phyloP scores from a whole-genome alignment of 2,329 filamentous ascomycete species.

The Lachnellula arida region DNA sequence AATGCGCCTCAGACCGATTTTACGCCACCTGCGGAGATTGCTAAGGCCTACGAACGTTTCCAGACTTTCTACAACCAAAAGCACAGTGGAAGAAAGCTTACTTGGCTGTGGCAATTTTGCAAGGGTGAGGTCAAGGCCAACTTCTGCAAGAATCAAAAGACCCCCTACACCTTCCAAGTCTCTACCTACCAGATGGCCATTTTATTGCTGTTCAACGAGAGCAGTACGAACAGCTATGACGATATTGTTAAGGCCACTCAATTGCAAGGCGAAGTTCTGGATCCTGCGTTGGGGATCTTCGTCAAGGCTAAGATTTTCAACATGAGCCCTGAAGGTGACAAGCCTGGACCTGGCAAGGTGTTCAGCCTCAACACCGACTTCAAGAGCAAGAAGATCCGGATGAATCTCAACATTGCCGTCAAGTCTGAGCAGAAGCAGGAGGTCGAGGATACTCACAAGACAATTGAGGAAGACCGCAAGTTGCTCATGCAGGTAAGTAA shows the following conservation, averaged over 20 bases:
- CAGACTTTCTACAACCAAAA: slow-evolving; percentile 90
- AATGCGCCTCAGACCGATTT: slow-evolving; percentile 84
- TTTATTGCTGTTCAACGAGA: slow-evolving; percentile 89
- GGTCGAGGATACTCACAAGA: slow-evolving; percentile 97
- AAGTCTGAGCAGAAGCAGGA: slow-evolving; percentile 96
- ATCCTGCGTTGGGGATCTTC: slow-evolving; percentile 80
- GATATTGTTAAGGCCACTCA: slow-evolving; percentile 81
- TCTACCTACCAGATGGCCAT: slow-evolving; percentile 98
- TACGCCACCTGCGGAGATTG: slow-evolving; percentile 77
- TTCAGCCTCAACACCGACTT: slow-evolving; percentile 91
- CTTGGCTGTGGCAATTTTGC: slow-evolving; percentile 97
- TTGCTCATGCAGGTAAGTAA: slow-evolving; percentile 85
- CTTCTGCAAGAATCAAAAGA: slow-evolving; percentile 84
- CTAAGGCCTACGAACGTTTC: slow-evolving; percentile 85
- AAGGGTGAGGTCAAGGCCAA: slow-evolving; percentile 95
- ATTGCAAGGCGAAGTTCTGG: slow-evolving; percentile 74
- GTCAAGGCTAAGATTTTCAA: slow-evolving; percentile 88
- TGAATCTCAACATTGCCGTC: slow-evolving; percentile 92
- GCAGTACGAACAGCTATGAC: slow-evolving; percentile 77
- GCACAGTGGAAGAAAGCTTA: slow-evolving; percentile 92
- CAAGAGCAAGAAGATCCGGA: slow-evolving; percentile 96
- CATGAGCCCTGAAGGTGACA: slow-evolving; percentile 65
- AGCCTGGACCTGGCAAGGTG: slow-evolving; percentile 70
- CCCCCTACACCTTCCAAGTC: slow-evolving; percentile 93
- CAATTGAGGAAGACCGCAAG: slow-evolving; percentile 96